These are phyloP conservation scores for Yarrowia hollandica DNA, from an alignment of 805 yeast genomes.

Conservation along the genomic window DNA sequence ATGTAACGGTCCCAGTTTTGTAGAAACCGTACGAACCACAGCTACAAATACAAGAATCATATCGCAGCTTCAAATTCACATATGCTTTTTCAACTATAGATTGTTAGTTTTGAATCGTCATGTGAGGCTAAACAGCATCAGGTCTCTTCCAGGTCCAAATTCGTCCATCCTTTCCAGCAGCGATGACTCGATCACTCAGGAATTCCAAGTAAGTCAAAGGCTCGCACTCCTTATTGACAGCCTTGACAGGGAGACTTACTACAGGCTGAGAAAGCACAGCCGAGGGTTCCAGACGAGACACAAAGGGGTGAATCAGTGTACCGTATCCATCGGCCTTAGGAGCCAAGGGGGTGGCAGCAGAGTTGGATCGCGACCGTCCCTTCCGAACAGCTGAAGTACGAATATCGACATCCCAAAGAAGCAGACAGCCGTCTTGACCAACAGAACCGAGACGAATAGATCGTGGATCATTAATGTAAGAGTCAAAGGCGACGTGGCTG, in stretches of 20 bases:
- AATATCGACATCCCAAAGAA: slow-evolving; percentile 58
- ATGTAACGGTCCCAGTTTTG: too few relatives aligned
- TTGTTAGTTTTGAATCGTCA: too few relatives aligned
- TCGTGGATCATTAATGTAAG: slow-evolving; percentile 41
- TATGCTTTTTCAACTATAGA: too few relatives aligned
- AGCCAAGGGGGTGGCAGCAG: slow-evolving; percentile 6
- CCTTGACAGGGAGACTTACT: slow-evolving; percentile 35
- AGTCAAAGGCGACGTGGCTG: slow-evolving; percentile 48
- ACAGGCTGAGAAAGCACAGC: slow-evolving; percentile 37
- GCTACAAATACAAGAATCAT: too few relatives aligned
- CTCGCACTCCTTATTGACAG: slow-evolving; percentile 36
- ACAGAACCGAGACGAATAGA: slow-evolving; percentile 53
- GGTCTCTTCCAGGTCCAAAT: slow-evolving; percentile 40
- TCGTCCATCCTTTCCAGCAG: slow-evolving; percentile 40
- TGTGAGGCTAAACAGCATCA: too few relatives aligned
- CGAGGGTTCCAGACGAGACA: slow-evolving; percentile 34
- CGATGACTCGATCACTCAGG: slow-evolving; percentile 34
- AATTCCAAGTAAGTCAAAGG: slow-evolving; percentile 38
- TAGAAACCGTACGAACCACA: too few relatives aligned
- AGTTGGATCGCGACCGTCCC: slow-evolving; percentile 9
- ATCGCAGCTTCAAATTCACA: too few relatives aligned
- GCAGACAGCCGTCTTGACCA: slow-evolving; percentile 56
- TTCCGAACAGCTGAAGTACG: slow-evolving; percentile 40
- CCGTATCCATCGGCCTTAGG: neutral
- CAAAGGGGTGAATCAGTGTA: slow-evolving; percentile 36